These are phyloP conservation scores for Agaricus subrufescens DNA, from an alignment of 768 basidiomycete species.

Conservation along the genomic window DNA sequence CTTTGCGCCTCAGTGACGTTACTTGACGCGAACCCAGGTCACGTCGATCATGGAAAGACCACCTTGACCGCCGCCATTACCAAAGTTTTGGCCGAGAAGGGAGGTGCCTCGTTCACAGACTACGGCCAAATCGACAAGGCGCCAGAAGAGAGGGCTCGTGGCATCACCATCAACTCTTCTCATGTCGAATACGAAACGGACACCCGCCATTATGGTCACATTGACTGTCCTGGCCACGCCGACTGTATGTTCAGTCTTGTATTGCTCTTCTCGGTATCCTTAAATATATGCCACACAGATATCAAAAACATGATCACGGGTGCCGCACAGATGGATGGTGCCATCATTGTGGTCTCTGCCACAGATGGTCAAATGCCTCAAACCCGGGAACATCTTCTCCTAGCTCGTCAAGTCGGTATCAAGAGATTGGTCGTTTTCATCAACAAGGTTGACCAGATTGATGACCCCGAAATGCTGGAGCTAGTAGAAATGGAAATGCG, in stretches of 20 bases:
- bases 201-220: conserved; percentile 91
- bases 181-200: conserved; percentile 98
- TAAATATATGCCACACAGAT: conserved; percentile 45
- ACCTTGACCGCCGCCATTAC: conserved; percentile 96
- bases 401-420: conserved; percentile 97
- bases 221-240: conserved; percentile 96
- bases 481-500: conserved; percentile 99
- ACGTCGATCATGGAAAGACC: conserved; percentile 98
- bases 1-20: not conserved
- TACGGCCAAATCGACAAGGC: conserved; percentile 99
- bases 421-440: conserved; percentile 98
- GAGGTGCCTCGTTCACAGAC: conserved; percentile 87
- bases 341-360: conserved; percentile 94
- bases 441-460: conserved; percentile 97
- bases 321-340: conserved; percentile 96
- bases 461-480: conserved; percentile 97
- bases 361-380: conserved; percentile 99
- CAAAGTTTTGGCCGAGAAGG: conserved; percentile 76
- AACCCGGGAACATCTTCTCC: conserved; percentile 95
- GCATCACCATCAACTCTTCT: conserved; percentile 98
- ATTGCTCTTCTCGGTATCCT: conserved; percentile 2
- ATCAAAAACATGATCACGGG: conserved; percentile 99
- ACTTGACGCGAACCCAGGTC: conserved; percentile 42
- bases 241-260: conserved; percentile 59
- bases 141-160: conserved; percentile 98